Percentiles rank a stretch among this genome's conserved stretches.
Conservation (phyloP, 1,284 basidiomycete genomes). For the Fistulina hepatica region DNA sequence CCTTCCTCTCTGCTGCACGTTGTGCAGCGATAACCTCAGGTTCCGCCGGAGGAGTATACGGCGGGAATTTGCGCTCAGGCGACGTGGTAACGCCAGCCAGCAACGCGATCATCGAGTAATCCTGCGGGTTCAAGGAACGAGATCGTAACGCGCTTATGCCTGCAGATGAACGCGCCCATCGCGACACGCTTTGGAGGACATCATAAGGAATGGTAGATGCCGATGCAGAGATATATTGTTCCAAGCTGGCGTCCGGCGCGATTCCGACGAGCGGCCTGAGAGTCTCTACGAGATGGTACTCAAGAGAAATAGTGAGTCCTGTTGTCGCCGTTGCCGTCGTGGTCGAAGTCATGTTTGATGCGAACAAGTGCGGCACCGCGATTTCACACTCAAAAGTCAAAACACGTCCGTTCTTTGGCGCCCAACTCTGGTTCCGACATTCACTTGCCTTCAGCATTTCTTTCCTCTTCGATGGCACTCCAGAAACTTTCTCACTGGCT, state of each 20-base stretch:
- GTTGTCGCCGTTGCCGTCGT: background rate
- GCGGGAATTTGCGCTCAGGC: constrained; percentile 57
- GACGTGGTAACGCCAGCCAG: constrained; percentile 66
- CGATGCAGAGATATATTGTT: constrained; percentile 23
- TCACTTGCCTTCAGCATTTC: constrained; percentile 8
- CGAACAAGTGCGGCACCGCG: no score
- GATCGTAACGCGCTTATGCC: constrained; percentile 35
- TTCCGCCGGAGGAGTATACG: constrained; percentile 31
- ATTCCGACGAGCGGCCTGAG: constrained; percentile 35
- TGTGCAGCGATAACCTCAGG: constrained; percentile 33
- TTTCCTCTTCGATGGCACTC: constrained; percentile 12
- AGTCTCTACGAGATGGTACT: constrained; percentile 44
- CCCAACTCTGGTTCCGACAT: no score
- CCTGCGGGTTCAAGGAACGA: constrained; percentile 35
- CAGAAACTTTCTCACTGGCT: constrained; percentile 17
- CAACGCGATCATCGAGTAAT: constrained; percentile 61
- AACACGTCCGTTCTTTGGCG: no score
- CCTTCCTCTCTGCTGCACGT: constrained; percentile 44
- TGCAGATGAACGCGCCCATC: constrained; percentile 49
- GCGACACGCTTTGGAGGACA: constrained; percentile 46
- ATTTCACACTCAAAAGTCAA: no score
- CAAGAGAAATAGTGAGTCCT: constrained; percentile 51
- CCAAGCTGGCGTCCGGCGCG: constrained; percentile 37
- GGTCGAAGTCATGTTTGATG: constrained; percentile 7
- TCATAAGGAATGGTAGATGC: constrained; percentile 45